A percentile compares a stretch with the other conserved stretches of the same genome.
Conservation (phyloP, 805 yeast genomes). For the Geotrichum ghanense region DNA sequence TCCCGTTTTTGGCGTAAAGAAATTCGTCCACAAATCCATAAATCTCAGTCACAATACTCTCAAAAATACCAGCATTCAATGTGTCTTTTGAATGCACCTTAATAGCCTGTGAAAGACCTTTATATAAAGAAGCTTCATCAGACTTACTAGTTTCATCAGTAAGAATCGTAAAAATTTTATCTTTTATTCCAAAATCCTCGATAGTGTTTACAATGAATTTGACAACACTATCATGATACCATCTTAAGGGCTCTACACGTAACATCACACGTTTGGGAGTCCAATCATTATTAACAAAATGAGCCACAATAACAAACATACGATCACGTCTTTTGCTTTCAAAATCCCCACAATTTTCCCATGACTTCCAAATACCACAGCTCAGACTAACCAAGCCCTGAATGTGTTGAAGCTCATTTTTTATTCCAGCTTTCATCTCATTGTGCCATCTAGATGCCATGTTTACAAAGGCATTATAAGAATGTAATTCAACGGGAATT, state of each 20-base stretch:
- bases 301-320: not conserved
- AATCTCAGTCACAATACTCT: not conserved
- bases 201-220: not conserved
- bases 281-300: not conserved
- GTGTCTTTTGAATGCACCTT: not conserved
- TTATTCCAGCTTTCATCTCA: not conserved
- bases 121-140: not conserved
- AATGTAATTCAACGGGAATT: not conserved
- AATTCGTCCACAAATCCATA: not conserved
- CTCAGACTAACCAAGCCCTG: conserved; percentile 1
- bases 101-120: not conserved
- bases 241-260: not conserved
- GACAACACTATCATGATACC: not conserved
- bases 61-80: not conserved
- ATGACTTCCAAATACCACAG: not conserved
- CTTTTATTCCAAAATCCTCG: not conserved
- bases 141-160: not conserved
- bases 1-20: not conserved
- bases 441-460: conserved; percentile 1
- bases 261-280: not conserved
- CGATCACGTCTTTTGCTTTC: not conserved
- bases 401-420: not conserved
- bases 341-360: not conserved
- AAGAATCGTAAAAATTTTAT: not conserved
- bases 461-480: not conserved